Evolutionary conservation across 2,329 filamentous ascomycete genomes (phyloP).

Genomic region (Apiospora marii): DNA sequence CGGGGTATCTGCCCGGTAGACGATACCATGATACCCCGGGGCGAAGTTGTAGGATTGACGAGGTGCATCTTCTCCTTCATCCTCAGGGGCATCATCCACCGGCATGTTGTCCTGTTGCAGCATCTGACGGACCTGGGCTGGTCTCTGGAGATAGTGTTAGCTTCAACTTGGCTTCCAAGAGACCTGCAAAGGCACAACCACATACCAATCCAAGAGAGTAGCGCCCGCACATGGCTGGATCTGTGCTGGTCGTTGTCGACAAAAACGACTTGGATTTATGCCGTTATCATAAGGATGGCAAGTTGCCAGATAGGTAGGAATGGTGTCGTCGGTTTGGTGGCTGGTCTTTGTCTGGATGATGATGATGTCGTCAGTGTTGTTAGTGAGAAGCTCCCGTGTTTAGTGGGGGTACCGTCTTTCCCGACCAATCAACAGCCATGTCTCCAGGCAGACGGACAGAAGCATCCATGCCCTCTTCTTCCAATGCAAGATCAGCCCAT

Average conservation of each 20-base stretch:
- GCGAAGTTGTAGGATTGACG: slow-evolving; percentile 92
- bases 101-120: slow-evolving; percentile 78
- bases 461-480: background rate
- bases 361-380: slow-evolving; percentile 14
- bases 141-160: slow-evolving; percentile 61
- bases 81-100: slow-evolving; percentile 74
- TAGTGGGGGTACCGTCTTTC: background rate
- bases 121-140: slow-evolving; percentile 76
- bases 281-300: background rate
- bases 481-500: background rate
- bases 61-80: slow-evolving; percentile 65
- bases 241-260: background rate
- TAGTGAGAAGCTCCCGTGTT: background rate
- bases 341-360: background rate
- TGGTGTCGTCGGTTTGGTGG: background rate
- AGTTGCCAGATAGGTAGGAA: background rate
- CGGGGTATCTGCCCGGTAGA: slow-evolving; percentile 80
- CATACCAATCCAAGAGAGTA: slow-evolving; percentile 70
- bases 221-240: slow-evolving; percentile 68
- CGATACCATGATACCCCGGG: slow-evolving; percentile 83
- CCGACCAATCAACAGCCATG: background rate
- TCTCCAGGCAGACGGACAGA: background rate
- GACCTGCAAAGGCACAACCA: slow-evolving; percentile 30
- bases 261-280: background rate
- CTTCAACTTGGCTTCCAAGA: background rate